These are phyloP conservation scores for Exophiala viscosa DNA, from an alignment of 2,329 filamentous ascomycete species.

Conservation along the genomic window DNA sequence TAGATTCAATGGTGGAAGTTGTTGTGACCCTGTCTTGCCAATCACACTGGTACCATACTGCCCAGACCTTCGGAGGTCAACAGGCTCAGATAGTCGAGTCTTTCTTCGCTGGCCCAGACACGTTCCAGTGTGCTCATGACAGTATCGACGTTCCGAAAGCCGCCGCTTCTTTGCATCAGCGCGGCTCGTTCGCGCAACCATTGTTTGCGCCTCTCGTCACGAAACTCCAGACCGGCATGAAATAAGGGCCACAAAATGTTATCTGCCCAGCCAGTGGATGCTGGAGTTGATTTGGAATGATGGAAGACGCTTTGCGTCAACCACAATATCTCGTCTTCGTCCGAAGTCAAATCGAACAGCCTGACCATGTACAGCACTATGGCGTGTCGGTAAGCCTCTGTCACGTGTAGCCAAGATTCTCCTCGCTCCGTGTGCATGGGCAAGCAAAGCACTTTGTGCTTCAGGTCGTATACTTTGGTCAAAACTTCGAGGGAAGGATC, in stretches of 20 bases:
- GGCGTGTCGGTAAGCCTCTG: constrained; percentile 9
- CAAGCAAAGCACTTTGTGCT: not conserved
- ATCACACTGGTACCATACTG: constrained; percentile 7
- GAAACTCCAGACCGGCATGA: constrained; percentile 4
- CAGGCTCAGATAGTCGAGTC: constrained; percentile 1
- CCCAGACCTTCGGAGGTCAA: not conserved
- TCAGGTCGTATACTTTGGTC: not conserved
- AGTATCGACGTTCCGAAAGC: constrained; percentile 10
- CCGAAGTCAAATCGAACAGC: not conserved
- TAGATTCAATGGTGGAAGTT: not conserved
- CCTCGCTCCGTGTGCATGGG: constrained; percentile 7
- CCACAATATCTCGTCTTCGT: constrained; percentile 8
- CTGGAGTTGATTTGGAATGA: constrained; percentile 3
- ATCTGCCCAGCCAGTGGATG: constrained; percentile 6
- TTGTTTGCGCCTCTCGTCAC: not conserved
- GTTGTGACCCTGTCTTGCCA: not conserved
- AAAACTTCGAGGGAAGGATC: not conserved
- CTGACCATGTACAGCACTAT: constrained; percentile 10
- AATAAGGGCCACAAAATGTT: constrained; percentile 11
- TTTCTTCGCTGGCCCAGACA: not conserved
- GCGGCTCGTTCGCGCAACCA: constrained; percentile 1
- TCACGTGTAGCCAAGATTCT: constrained; percentile 6
- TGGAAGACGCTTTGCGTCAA: constrained; percentile 8
- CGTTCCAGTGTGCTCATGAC: constrained; percentile 6
- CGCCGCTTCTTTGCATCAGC: constrained; percentile 7